Conservation (phyloP, 345 rosid genomes). For the Eucalyptus sp. region DNA sequence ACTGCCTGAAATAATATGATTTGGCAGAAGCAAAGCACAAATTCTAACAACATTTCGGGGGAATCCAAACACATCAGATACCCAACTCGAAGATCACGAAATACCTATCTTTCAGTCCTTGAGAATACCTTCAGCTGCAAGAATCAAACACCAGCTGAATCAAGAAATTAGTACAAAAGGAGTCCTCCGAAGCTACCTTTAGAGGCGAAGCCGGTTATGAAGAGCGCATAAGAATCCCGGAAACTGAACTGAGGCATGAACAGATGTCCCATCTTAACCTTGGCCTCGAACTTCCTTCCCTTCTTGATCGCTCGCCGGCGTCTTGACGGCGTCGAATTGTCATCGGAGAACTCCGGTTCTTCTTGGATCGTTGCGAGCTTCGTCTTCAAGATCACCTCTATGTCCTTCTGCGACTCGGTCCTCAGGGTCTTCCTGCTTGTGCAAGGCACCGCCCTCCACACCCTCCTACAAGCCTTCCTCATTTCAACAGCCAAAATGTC, state of each 20-base stretch:
- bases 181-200: slow-evolving; percentile 14
- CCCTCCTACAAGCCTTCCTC: slow-evolving; percentile 9
- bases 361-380: slow-evolving; percentile 24
- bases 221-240: slow-evolving; percentile 5
- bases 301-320: slow-evolving; percentile 1
- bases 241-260: slow-evolving; percentile 9
- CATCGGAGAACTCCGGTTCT: background rate
- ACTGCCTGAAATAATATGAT: background rate
- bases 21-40: background rate
- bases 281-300: background rate
- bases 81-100: background rate
- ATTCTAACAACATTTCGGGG: background rate
- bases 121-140: background rate
- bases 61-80: background rate
- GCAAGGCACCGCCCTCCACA: slow-evolving; percentile 24
- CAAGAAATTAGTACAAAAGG: background rate
- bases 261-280: background rate
- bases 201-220: slow-evolving; percentile 4
- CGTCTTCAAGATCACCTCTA: slow-evolving; percentile 17
- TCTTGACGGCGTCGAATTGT: background rate
- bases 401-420: slow-evolving; percentile 13
- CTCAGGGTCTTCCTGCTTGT: slow-evolving; percentile 5
- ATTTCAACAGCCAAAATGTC: background rate
- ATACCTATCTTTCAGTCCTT: background rate
- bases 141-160: background rate